Evolutionary conservation across 805 yeast genomes (phyloP).

Genomic region (Kuraishia piskuri): DNA sequence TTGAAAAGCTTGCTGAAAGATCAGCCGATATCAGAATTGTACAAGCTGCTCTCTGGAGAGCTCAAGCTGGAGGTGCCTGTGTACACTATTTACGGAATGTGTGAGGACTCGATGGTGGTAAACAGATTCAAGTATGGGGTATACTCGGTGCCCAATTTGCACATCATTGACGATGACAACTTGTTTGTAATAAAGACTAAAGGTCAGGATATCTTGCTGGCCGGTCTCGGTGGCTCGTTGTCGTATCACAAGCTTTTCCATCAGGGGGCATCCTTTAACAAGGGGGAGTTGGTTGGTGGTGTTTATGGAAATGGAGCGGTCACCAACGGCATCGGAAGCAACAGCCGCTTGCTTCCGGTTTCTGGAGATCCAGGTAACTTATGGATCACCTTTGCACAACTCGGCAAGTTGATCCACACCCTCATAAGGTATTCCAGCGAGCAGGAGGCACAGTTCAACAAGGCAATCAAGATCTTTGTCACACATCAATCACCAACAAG

Average conservation of each 20-base stretch:
- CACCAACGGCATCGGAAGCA: conserved; percentile 6
- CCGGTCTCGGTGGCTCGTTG: conserved; percentile 69
- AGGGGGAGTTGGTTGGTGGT: conserved; percentile 20
- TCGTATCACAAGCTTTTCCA: conserved; percentile 62
- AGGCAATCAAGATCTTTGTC: conserved; percentile 51
- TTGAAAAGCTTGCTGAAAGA: conserved; percentile 25
- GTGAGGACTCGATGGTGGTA: conserved; percentile 64
- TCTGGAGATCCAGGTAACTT: conserved; percentile 58
- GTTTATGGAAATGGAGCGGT: conserved; percentile 6
- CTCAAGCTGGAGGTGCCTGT: conserved; percentile 47
- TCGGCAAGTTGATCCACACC: conserved; percentile 55
- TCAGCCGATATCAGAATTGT: conserved; percentile 41
- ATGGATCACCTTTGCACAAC: conserved; percentile 66
- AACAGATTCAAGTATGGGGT: conserved; percentile 51
- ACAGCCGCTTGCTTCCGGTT: conserved; percentile 33
- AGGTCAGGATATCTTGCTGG: conserved; percentile 41
- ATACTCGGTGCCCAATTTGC: conserved; percentile 46
- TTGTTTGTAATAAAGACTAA: conserved; percentile 33
- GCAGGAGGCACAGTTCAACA: conserved; percentile 17
- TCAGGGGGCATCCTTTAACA: conserved; percentile 40
- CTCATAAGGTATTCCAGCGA: conserved; percentile 28
- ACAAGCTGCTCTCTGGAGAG: conserved; percentile 36
- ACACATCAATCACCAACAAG: conserved; percentile 66
- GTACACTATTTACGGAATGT: conserved; percentile 69
- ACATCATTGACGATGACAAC: conserved; percentile 51